phyloP scores from a whole-genome alignment of 768 basidiomycete species.

The Phylloporus scabripes region DNA sequence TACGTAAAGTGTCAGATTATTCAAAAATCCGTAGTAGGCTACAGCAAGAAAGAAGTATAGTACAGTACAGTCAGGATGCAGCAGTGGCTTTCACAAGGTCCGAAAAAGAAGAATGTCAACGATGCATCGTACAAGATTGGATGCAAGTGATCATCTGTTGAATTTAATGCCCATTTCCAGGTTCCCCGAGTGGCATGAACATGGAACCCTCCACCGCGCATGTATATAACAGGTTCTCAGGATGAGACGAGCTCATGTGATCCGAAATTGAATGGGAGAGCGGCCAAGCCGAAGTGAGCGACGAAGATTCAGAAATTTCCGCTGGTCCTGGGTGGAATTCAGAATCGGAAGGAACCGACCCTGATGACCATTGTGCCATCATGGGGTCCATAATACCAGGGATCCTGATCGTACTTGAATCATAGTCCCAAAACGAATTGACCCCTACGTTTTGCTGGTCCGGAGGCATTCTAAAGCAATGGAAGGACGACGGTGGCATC shows the following conservation, averaged over 20 bases:
- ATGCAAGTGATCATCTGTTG: neutral
- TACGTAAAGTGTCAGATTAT: neutral
- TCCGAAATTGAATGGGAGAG: slow-evolving; percentile 5
- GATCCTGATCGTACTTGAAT: neutral
- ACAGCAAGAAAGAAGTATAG: neutral
- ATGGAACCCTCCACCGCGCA: slow-evolving; percentile 3
- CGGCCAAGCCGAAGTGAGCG: neutral
- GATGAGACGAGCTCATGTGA: neutral
- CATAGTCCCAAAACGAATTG: neutral
- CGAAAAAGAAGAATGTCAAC: neutral
- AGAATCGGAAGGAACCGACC: neutral
- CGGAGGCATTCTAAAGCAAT: neutral
- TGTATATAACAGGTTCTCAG: neutral
- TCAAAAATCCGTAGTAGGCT: neutral
- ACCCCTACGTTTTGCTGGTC: slow-evolving; percentile 2
- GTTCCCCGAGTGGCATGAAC: slow-evolving; percentile 2
- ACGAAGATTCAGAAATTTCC: neutral
- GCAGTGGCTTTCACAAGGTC: neutral
- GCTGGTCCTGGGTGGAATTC: neutral
- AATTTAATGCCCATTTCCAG: neutral
- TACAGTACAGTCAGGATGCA: slow-evolving; percentile 2
- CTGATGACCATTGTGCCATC: slow-evolving; percentile 3
- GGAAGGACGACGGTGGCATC: neutral
- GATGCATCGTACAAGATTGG: neutral
- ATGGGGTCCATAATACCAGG: neutral